These are phyloP conservation scores for Glycine latifolia DNA, from an alignment of 306 rosid genomes.

Conservation along the genomic window DNA sequence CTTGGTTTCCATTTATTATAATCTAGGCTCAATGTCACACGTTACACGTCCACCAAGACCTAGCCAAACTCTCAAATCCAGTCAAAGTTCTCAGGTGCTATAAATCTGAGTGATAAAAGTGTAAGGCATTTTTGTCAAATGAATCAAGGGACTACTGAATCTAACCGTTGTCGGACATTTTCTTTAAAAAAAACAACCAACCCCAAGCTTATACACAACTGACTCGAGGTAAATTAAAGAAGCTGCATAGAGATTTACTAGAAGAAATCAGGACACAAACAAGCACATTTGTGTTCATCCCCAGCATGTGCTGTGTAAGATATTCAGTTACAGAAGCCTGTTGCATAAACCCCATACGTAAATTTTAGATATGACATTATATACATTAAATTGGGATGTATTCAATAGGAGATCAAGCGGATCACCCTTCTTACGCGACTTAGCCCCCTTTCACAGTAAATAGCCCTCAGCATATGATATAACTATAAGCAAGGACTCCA, in stretches of 20 bases:
- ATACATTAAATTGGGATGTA: slow-evolving; percentile 53
- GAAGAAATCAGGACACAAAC: slow-evolving; percentile 52
- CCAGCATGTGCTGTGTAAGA: slow-evolving; percentile 39
- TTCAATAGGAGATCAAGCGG: slow-evolving; percentile 40
- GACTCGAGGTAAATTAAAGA: slow-evolving; percentile 14
- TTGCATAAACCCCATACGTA: slow-evolving; percentile 46
- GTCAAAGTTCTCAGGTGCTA: not conserved
- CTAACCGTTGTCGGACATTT: not conserved
- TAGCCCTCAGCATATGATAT: slow-evolving; percentile 40
- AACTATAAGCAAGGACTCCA: slow-evolving; percentile 17
- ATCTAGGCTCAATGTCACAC: too few species aligned
- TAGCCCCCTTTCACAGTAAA: slow-evolving; percentile 47
- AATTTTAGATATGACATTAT: slow-evolving; percentile 47
- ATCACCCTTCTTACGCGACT: slow-evolving; percentile 44
- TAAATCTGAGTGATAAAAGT: not conserved
- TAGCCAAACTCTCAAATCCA: not conserved
- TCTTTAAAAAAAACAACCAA: not conserved
- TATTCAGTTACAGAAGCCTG: slow-evolving; percentile 54
- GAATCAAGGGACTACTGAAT: too few species aligned
- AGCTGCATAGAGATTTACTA: slow-evolving; percentile 35
- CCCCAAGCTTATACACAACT: too few species aligned
- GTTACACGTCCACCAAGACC: too few species aligned
- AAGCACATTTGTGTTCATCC: slow-evolving; percentile 54
- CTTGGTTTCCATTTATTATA: too few species aligned
- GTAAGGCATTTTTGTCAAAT: not conserved